Percentiles rank a stretch among this genome's conserved stretches.
phyloP scores from a whole-genome alignment of 345 rosid species.

The Excoecaria cochinchinensis region DNA sequence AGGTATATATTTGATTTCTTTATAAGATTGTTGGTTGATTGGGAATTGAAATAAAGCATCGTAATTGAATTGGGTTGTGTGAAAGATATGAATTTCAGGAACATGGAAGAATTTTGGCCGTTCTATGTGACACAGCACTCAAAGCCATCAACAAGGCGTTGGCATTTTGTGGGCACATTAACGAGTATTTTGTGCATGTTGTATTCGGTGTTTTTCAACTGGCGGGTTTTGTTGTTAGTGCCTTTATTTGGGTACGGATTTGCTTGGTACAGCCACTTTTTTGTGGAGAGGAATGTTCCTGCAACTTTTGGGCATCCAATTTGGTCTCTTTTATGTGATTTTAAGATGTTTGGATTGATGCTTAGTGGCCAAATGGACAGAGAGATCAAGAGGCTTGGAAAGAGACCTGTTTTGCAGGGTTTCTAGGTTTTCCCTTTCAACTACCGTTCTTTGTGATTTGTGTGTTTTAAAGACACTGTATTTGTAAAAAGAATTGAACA shows the following conservation, averaged over 20 bases:
- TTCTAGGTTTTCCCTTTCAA: conserved; percentile 31
- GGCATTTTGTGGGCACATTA: conserved; percentile 84
- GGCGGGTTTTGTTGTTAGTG: conserved; percentile 59
- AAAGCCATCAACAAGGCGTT: conserved; percentile 73
- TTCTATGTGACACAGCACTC: conserved; percentile 91
- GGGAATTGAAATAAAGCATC: not conserved
- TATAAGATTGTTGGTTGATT: not conserved
- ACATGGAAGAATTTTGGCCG: conserved; percentile 89
- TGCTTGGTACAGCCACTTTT: conserved; percentile 97
- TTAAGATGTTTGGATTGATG: conserved; percentile 91
- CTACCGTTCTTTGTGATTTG: too few relatives aligned
- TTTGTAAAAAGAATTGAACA: too few relatives aligned
- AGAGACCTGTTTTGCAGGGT: conserved; percentile 72
- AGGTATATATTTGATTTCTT: conserved; percentile 3
- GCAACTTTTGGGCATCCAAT: conserved; percentile 83
- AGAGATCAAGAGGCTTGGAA: conserved; percentile 93
- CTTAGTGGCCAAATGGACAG: conserved; percentile 88
- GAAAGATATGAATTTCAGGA: conserved; percentile 77
- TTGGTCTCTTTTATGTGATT: conserved; percentile 85
- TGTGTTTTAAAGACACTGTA: too few relatives aligned
- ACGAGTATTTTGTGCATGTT: conserved; percentile 44
- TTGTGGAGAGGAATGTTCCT: conserved; percentile 84
- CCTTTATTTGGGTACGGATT: conserved; percentile 75
- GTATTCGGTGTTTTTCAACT: conserved; percentile 52
- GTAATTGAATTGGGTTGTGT: conserved; percentile 7